phyloP scores from a whole-genome alignment of 2,329 filamentous ascomycete species.

The Aspergillus japonicus region DNA sequence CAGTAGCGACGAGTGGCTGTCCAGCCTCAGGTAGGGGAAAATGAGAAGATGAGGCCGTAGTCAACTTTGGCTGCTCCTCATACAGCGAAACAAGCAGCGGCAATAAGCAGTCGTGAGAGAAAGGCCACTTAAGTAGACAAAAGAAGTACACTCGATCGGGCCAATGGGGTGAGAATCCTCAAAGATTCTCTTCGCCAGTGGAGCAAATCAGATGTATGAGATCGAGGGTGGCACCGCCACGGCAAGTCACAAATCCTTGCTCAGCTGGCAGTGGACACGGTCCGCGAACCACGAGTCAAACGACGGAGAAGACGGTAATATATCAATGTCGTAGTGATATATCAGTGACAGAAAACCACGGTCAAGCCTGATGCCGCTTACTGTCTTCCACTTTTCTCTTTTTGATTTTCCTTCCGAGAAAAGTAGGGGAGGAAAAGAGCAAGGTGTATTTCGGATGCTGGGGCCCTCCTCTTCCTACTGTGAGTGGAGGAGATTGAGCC shows the following conservation, averaged over 20 bases:
- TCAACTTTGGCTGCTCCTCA: conserved; percentile 16
- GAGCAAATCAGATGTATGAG: conserved; percentile 22
- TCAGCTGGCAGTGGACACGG: conserved; percentile 14
- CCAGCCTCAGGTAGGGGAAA: conserved; percentile 5
- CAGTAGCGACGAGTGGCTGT: not conserved
- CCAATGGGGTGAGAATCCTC: not conserved
- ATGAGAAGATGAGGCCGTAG: conserved; percentile 1
- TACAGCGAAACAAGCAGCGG: conserved; percentile 9
- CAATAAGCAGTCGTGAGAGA: conserved; percentile 10
- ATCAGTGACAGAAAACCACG: not conserved
- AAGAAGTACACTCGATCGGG: not conserved
- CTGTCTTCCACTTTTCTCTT: not conserved
- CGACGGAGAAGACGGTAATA: not conserved
- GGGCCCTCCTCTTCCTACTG: not conserved
- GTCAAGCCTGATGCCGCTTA: not conserved
- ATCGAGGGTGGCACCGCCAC: conserved; percentile 22
- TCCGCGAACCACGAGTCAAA: conserved; percentile 12
- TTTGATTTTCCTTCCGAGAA: too few species aligned
- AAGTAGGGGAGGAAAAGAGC: not conserved
- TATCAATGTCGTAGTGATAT: not conserved
- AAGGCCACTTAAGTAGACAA: conserved; percentile 7
- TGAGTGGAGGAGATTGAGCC: not conserved
- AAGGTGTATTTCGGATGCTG: not conserved
- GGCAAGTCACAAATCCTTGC: conserved; percentile 11
- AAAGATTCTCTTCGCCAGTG: conserved; percentile 12